Evolutionary conservation across 208 protist species (phyloP).

Genomic region (Trypanosoma melophagium): DNA sequence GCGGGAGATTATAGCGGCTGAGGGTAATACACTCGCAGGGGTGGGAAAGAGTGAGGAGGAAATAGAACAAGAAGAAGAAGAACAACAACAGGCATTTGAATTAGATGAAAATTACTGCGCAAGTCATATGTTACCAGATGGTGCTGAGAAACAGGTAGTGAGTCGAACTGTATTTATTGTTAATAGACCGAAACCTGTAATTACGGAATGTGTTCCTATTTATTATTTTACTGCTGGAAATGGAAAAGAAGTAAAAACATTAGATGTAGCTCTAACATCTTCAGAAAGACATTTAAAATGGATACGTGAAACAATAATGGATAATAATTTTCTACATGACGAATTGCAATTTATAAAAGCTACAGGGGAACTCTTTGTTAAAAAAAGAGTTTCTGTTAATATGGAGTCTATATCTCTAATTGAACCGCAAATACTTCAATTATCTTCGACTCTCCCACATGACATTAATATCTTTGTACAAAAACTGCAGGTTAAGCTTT

Average conservation of each 20-base stretch:
- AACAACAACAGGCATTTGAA: not conserved
- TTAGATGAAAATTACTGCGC: conserved; percentile 62
- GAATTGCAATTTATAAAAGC: conserved; percentile 4
- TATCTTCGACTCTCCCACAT: not conserved
- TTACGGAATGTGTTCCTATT: conserved; percentile 46
- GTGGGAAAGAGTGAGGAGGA: too few relatives aligned
- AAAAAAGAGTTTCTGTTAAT: not conserved
- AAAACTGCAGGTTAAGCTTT: not conserved
- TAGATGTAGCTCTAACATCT: not conserved
- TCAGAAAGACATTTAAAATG: conserved; percentile 4
- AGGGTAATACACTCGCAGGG: conserved; percentile 5
- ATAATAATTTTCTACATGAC: conserved; percentile 5
- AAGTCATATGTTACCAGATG: conserved; percentile 80
- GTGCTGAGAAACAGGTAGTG: conserved; percentile 63
- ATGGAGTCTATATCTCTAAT: not conserved
- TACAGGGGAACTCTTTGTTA: not conserved
- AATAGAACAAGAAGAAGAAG: not conserved
- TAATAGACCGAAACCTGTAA: conserved; percentile 42
- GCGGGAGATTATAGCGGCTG: not conserved
- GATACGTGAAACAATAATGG: conserved; percentile 4
- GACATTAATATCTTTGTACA: conserved; percentile 15
- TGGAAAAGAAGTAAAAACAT: not conserved
- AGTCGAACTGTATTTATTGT: conserved; percentile 65
- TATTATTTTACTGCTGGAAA: conserved; percentile 38
- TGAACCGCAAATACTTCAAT: not conserved